Percentiles rank a stretch among this genome's conserved stretches.
Evolutionary conservation across 1,284 basidiomycete species (phyloP).

Genomic region (Serendipita sp.): DNA sequence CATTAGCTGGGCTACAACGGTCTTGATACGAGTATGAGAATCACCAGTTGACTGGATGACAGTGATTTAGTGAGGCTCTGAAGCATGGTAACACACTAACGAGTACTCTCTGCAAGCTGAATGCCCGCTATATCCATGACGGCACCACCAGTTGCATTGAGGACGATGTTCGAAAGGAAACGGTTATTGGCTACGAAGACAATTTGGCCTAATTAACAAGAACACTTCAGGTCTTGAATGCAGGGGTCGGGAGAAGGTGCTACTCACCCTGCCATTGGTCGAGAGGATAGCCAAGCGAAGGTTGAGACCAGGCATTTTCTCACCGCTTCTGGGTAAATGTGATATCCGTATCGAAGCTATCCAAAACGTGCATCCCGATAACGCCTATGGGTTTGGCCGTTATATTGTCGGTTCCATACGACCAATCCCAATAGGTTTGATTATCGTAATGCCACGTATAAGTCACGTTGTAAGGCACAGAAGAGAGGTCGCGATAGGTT

Average conservation of each 20-base stretch:
- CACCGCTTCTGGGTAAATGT: neutral
- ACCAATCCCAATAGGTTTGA: neutral
- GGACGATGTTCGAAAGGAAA: no score
- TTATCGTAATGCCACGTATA: no score
- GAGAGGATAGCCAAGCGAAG: neutral
- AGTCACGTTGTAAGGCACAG: neutral
- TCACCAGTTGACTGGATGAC: neutral
- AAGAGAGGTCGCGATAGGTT: neutral
- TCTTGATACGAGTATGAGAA: neutral
- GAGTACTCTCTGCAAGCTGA: neutral
- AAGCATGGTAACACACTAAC: neutral
- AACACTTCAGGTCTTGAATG: no score
- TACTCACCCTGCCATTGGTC: neutral
- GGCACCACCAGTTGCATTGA: neutral
- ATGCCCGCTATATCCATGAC: neutral
- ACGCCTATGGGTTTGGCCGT: neutral
- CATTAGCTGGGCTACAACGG: neutral
- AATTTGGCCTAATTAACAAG: neutral
- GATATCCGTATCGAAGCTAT: neutral
- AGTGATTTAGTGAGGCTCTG: neutral
- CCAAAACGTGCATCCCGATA: neutral
- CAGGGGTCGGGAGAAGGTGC: neutral
- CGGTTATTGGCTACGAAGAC: neutral
- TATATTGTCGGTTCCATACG: neutral
- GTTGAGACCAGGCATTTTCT: neutral